These are phyloP conservation scores for Coniochaeta prunicola DNA, from an alignment of 2,329 filamentous ascomycete species.

Conservation along the genomic window DNA sequence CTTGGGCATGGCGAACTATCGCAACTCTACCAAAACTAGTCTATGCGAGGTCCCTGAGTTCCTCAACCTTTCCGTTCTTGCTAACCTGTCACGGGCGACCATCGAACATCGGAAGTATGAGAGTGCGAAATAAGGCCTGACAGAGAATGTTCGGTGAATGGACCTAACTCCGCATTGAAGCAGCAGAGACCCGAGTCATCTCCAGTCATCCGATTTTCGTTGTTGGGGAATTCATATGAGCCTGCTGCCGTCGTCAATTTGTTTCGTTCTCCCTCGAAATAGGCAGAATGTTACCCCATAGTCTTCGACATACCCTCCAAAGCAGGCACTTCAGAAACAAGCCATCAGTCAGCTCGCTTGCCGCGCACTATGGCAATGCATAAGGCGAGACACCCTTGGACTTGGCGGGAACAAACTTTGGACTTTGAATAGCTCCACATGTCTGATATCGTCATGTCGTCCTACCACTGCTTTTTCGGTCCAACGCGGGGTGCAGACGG, in stretches of 20 bases:
- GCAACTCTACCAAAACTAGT: no score
- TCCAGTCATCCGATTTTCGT: background rate
- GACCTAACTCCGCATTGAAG: background rate
- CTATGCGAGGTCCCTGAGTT: no score
- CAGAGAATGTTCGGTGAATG: background rate
- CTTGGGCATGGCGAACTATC: no score
- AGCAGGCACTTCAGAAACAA: background rate
- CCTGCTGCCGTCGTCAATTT: slow-evolving; percentile 14
- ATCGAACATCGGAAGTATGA: background rate
- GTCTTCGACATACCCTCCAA: slow-evolving; percentile 1
- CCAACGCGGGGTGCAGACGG: background rate
- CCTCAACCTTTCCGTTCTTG: background rate
- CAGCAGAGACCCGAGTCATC: background rate
- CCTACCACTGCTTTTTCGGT: background rate
- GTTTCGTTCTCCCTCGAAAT: slow-evolving; percentile 9
- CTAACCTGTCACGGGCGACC: background rate
- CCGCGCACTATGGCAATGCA: background rate
- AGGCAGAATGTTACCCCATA: slow-evolving; percentile 12
- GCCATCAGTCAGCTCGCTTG: background rate
- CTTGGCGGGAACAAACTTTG: background rate
- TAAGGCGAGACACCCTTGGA: background rate
- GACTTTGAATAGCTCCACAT: background rate
- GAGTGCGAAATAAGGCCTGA: background rate
- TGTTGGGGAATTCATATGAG: slow-evolving; percentile 6
- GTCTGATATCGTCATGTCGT: background rate